These are phyloP conservation scores for Pezicula neosporulosa DNA, from an alignment of 2,329 filamentous ascomycete species.

Conservation along the genomic window DNA sequence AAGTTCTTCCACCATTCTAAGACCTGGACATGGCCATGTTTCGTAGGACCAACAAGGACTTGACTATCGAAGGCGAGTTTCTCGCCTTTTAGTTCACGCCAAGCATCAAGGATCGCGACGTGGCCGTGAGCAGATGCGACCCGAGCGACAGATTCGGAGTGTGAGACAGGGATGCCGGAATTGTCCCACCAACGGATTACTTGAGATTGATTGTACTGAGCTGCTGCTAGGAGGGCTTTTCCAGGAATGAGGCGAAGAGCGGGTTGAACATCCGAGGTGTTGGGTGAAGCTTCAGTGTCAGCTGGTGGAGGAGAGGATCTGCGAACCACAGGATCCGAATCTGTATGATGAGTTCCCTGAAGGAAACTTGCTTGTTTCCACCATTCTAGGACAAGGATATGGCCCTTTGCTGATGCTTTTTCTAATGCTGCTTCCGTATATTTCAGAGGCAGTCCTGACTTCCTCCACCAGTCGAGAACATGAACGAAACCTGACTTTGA, in stretches of 20 bases:
- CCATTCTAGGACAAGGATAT: conserved; percentile 87
- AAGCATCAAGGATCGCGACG: conserved; percentile 78
- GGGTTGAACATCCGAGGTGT: conserved; percentile 21
- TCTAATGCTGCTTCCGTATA: conserved; percentile 88
- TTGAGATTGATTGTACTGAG: conserved; percentile 74
- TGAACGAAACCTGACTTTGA: conserved; percentile 81
- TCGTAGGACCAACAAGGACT: conserved; percentile 81
- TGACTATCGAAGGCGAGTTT: conserved; percentile 79
- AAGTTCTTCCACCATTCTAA: conserved; percentile 86
- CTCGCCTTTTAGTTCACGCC: conserved; percentile 71
- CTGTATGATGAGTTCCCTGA: conserved; percentile 49
- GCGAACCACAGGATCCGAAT: conserved; percentile 27
- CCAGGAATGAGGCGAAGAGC: conserved; percentile 69
- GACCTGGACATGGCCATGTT: conserved; percentile 78
- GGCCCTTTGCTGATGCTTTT: conserved; percentile 79
- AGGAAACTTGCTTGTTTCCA: conserved; percentile 72
- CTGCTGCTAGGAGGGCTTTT: conserved; percentile 78
- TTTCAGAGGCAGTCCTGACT: conserved; percentile 72
- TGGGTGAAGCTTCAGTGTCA: conserved; percentile 8
- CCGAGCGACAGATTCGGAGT: conserved; percentile 79
- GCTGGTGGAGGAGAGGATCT: conserved; percentile 12
- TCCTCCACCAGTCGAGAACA: conserved; percentile 89
- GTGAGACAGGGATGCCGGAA: conserved; percentile 73
- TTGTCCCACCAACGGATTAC: conserved; percentile 87
- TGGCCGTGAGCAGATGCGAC: conserved; percentile 83